Base-by-base conservation (phyloP, 1,284 basidiomycete genomes). In the Phellopilus nigrolimitatus region DNA sequence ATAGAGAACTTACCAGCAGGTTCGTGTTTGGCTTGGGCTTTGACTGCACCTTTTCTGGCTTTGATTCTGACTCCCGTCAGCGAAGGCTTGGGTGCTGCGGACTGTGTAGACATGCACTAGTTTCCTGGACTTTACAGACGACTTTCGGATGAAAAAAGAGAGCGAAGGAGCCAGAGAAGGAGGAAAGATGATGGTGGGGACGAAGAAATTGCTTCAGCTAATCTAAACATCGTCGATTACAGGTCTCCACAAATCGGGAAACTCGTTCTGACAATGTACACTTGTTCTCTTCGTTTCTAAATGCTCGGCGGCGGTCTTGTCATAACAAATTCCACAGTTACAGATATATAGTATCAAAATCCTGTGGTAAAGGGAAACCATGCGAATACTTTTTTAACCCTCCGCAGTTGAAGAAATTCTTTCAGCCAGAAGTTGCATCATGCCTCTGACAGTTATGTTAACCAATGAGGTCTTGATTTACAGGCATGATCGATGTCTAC, bases 21-120 rank as follows among this genome's bases (percentile, higher is more conserved):
- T 73, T 91, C 89, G 88, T 91, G 88, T 71, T 90, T 91, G 62
- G 88, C 88, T 42, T 87, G 82, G 41, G 88, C 88, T 71, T 91
- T 91, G 61, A 88, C 88, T 62, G 84, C 85, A 62, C 88, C 82
- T 73, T 91, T 91, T 72, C 88, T 81, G 65, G 86, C 85, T 80
- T 84, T 91, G 65, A 91, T 90, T 76, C 84, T 78, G 68, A 91
- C 88, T 70, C 88, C 88, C 78, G 85, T 82, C 66, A 90, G 76
- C 75, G 85, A 84, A 84, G 87, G 88, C 79, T 88, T 89, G 70
- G 79, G 66, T 71, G 79, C 75, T 65, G 80, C 68, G 71, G 82
- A 68, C 86, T 85, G 86, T 79, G 84, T 82, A 86, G 87, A 90
- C 86, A 90, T 90, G 72, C 87, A 89, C 83, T 49, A 55, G 34